Conservation (phyloP, 805 yeast genomes). For the Debaryomyces hansenii region DNA sequence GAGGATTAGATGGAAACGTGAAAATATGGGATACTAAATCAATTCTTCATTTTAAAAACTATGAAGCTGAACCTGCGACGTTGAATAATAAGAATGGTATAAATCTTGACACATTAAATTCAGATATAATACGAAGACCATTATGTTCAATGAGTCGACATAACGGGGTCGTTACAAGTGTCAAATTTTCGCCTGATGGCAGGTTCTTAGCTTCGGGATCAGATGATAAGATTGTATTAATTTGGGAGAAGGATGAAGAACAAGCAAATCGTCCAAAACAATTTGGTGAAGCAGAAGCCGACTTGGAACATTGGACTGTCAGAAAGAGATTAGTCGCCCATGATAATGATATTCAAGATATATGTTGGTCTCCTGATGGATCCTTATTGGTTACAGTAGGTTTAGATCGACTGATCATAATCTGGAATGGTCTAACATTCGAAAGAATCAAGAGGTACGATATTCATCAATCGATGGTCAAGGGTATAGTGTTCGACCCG, state of each 20-base stretch:
- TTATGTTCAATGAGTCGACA: slow-evolving; percentile 91
- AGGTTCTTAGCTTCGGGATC: slow-evolving; percentile 91
- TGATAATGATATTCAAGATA: slow-evolving; percentile 96
- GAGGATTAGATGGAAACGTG: slow-evolving; percentile 89
- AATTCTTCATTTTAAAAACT: slow-evolving; percentile 42
- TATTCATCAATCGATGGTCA: slow-evolving; percentile 91
- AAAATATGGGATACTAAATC: slow-evolving; percentile 80
- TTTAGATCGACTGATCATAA: slow-evolving; percentile 84
- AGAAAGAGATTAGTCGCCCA: slow-evolving; percentile 91
- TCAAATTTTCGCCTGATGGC: slow-evolving; percentile 90
- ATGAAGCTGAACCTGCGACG: not conserved
- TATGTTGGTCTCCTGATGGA: slow-evolving; percentile 97
- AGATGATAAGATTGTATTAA: slow-evolving; percentile 86
- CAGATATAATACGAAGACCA: slow-evolving; percentile 43
- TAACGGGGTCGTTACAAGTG: slow-evolving; percentile 94
- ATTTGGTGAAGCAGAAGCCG: slow-evolving; percentile 70
- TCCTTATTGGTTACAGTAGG: slow-evolving; percentile 91
- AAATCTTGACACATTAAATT: slow-evolving; percentile 14
- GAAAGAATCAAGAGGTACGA: slow-evolving; percentile 87
- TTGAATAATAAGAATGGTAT: slow-evolving; percentile 21
- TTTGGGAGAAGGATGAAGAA: slow-evolving; percentile 89
- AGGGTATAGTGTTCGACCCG: slow-evolving; percentile 96
- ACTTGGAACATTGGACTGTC: slow-evolving; percentile 92
- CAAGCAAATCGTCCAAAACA: slow-evolving; percentile 52
- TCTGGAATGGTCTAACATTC: slow-evolving; percentile 93